Evolutionary conservation across 441 rosid species (phyloP), one percentile per base, ranked within the genome.

Genomic region (Gossypium trilobum): DNA sequence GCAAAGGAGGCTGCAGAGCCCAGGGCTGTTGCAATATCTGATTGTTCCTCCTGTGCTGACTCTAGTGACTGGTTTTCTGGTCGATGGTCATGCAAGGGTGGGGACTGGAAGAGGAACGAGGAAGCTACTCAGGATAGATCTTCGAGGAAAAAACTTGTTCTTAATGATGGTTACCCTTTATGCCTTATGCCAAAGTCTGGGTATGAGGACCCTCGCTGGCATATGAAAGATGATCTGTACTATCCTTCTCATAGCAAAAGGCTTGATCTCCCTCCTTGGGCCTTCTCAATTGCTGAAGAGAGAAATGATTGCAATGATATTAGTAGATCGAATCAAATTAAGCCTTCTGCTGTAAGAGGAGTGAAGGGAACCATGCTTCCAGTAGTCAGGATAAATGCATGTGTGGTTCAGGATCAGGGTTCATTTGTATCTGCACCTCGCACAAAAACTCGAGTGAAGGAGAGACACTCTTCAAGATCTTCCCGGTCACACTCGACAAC

Each of bases 241-340:
- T 69, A 79, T 82, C 97, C 97, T 79, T 84, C 89, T 67, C 88
- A 84, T 42, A 82, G 86, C 85, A 84, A 80, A 82, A 87, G 87
- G 86, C 97, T 95, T 83, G 99, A 95, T 76, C 95, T 95, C 70
- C 97, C 97, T 78, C 84, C 87, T 58, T 95, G 99, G 98, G 93
- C 97, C 27, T 91, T 89, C 82, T 88, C 91, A 42, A 80, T 80
- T 76, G 66, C 81, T 31, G 97, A 95, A 73, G 99, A 95, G 78
- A 88, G 87, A 79, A 90, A 69, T 75, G 92, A 88, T 72, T 70
- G 77, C 68, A 80, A 70, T 75, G 80, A 77, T 74, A 71, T 68
- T 19, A 71, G 77, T 77, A 83, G 74, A 69, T 36, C 78, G 39
- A 39, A 75, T 76, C 92, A 79, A 74, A 77, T 70, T 44, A 90